Evolutionary conservation across 2,329 filamentous ascomycete genomes (phyloP).

Genomic region (Paraphoma chrysanthemicola): DNA sequence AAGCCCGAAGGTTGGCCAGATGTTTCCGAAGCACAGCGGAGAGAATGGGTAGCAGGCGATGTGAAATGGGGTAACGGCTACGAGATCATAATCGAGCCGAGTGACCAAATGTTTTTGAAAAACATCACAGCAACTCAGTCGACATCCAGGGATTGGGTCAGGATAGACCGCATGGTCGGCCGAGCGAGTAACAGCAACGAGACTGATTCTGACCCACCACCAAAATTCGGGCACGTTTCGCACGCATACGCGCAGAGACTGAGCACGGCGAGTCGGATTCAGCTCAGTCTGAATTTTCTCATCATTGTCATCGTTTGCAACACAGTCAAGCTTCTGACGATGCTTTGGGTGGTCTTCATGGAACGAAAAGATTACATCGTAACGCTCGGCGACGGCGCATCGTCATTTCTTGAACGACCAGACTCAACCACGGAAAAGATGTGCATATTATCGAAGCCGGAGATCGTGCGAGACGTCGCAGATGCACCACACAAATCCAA

Average conservation of each 20-base stretch:
- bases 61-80: background rate
- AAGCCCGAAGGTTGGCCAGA: background rate
- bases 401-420: conserved; percentile 21
- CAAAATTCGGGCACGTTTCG: conserved; percentile 5
- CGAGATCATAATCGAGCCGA: background rate
- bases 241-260: conserved; percentile 9
- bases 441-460: conserved; percentile 8
- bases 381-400: conserved; percentile 24
- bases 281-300: conserved; percentile 22
- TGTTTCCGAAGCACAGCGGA: background rate
- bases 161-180: background rate
- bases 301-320: conserved; percentile 27
- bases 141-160: background rate
- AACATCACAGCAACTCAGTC: background rate
- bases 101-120: background rate
- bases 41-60: background rate
- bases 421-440: conserved; percentile 11
- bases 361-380: conserved; percentile 20
- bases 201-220: background rate
- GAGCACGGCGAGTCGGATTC: conserved; percentile 12
- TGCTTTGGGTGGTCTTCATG: conserved; percentile 14
- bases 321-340: conserved; percentile 18
- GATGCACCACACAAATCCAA: background rate
- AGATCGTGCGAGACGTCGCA: conserved; percentile 2
- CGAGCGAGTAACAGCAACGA: background rate